These are phyloP conservation scores for Pythium vanterpoolii DNA, from an alignment of 352 stramenopile species.

Conservation along the genomic window DNA sequence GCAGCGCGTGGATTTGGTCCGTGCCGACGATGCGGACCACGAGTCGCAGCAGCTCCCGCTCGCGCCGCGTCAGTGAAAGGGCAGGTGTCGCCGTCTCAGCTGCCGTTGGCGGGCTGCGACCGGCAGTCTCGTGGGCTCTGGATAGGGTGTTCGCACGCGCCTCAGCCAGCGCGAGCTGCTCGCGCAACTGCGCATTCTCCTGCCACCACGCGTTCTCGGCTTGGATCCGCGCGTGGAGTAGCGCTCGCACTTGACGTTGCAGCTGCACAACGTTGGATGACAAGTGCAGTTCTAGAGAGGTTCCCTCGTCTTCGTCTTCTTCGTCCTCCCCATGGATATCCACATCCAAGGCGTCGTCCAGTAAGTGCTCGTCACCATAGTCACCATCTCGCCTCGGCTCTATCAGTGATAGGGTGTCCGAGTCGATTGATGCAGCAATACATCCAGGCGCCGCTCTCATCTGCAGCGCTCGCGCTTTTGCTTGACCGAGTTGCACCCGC, in stretches of 20 bases:
- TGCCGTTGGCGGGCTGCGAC: background rate
- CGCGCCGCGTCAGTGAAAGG: conserved; percentile 1
- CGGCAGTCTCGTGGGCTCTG: background rate
- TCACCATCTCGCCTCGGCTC: background rate
- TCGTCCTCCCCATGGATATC: background rate
- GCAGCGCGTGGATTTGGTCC: conserved; percentile 15
- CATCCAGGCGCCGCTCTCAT: background rate
- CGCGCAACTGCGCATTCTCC: conserved; percentile 26
- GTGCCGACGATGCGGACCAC: conserved; percentile 27
- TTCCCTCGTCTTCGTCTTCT: background rate
- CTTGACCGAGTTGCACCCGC: conserved; percentile 5
- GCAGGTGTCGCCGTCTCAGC: background rate
- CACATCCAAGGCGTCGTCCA: background rate
- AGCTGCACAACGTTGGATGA: conserved; percentile 6
- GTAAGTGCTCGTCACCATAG: background rate
- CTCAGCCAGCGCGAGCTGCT: conserved; percentile 6
- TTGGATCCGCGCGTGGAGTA: conserved; percentile 2
- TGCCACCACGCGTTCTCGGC: conserved; percentile 26
- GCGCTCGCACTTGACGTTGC: conserved; percentile 7
- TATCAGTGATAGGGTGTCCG: background rate
- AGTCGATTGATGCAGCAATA: background rate
- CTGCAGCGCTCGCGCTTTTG: conserved; percentile 3
- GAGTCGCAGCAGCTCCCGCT: conserved; percentile 27
- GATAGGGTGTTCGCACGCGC: no score
- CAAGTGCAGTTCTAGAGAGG: background rate